A percentile compares a stretch with the other conserved stretches of the same genome.
Conservation (phyloP, 768 basidiomycete species). For the Phylloporus sp. region DNA sequence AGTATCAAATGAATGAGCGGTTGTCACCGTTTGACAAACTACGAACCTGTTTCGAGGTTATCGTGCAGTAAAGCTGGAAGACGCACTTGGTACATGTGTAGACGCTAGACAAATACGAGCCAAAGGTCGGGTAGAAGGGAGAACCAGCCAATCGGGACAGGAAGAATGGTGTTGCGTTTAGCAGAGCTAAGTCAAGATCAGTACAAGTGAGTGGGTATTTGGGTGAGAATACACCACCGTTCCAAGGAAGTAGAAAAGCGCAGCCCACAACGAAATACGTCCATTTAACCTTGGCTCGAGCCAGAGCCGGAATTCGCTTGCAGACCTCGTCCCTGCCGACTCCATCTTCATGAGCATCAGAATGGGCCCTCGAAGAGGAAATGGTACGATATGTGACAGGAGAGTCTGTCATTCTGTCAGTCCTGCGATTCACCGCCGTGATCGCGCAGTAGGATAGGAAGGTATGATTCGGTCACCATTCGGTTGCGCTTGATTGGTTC, state of each 20-base stretch:
- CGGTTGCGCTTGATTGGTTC: too few relatives aligned
- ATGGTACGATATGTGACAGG: background rate
- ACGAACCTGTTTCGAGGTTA: background rate
- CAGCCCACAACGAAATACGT: constrained; percentile 2
- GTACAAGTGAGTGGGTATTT: background rate
- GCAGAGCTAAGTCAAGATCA: background rate
- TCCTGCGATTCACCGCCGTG: too few relatives aligned
- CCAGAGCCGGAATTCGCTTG: background rate
- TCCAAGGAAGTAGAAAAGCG: background rate
- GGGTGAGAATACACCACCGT: background rate
- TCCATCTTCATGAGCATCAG: background rate
- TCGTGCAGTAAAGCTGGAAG: background rate
- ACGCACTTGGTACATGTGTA: background rate
- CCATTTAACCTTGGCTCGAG: background rate
- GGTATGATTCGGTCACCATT: too few relatives aligned
- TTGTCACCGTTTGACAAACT: background rate
- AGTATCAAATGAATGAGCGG: background rate
- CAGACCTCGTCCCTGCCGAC: background rate
- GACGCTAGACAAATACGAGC: background rate
- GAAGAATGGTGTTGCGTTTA: background rate
- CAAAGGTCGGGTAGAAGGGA: background rate
- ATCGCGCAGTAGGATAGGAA: too few relatives aligned
- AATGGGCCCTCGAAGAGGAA: background rate
- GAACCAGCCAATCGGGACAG: constrained; percentile 1
- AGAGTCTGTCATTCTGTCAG: background rate